Percentiles rank a stretch among this genome's conserved stretches.
These are phyloP conservation scores for Trichoderma orchidacearum DNA, from an alignment of 495 filamentous ascomycete species.

Conservation along the genomic window DNA sequence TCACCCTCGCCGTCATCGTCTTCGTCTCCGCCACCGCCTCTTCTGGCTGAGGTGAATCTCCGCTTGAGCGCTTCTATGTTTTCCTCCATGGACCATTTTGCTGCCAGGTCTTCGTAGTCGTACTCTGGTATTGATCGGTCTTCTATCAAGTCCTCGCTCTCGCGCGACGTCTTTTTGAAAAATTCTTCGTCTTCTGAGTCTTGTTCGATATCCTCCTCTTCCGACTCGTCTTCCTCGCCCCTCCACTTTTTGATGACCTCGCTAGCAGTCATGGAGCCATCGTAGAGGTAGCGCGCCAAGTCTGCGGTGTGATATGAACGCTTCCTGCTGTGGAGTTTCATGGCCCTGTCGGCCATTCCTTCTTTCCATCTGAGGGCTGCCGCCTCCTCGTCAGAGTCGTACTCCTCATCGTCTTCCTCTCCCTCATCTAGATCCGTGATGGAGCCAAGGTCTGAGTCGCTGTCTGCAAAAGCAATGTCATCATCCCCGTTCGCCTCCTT, in stretches of 20 bases:
- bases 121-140: slow-evolving; percentile 67
- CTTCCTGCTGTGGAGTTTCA: slow-evolving; percentile 51
- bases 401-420: slow-evolving; percentile 40
- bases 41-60: slow-evolving; percentile 53
- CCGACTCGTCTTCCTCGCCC: slow-evolving; percentile 47
- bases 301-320: slow-evolving; percentile 62
- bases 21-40: slow-evolving; percentile 36
- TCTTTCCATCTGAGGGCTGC: slow-evolving; percentile 68
- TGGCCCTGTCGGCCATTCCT: slow-evolving; percentile 66
- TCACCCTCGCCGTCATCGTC: slow-evolving; percentile 33
- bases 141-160: slow-evolving; percentile 49
- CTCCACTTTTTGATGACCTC: slow-evolving; percentile 71
- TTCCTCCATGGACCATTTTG: slow-evolving; percentile 71
- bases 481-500: slow-evolving; percentile 20
- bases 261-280: slow-evolving; percentile 57
- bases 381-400: slow-evolving; percentile 45
- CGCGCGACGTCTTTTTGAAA: slow-evolving; percentile 56
- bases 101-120: slow-evolving; percentile 67
- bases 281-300: slow-evolving; percentile 77
- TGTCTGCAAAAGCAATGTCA: slow-evolving; percentile 84
- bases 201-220: slow-evolving; percentile 41
- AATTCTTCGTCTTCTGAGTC: slow-evolving; percentile 76
- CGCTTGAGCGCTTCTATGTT: slow-evolving; percentile 59
- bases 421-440: slow-evolving; percentile 61
- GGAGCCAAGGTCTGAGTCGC: slow-evolving; percentile 89